These are phyloP conservation scores for Fagopyrum esculentum DNA, from an alignment of 148 eudicot genomes.

Conservation along the genomic window DNA sequence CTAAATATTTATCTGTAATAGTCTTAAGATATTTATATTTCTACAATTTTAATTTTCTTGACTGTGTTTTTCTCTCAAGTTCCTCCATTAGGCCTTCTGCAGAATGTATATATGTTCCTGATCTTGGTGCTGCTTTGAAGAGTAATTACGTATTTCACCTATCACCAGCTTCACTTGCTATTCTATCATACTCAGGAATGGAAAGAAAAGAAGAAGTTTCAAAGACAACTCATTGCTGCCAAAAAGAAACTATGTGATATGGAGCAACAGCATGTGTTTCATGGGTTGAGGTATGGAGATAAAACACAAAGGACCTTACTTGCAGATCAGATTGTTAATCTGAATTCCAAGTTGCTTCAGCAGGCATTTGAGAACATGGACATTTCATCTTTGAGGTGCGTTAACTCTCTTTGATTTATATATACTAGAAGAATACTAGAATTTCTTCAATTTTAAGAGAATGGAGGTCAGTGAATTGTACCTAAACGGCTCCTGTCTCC, in stretches of 20 bases:
- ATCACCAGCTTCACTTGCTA: background rate
- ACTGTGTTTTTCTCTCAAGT: background rate
- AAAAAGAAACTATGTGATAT: slow-evolving; percentile 81
- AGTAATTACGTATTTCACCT: background rate
- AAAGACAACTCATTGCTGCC: slow-evolving; percentile 75
- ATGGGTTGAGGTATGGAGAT: slow-evolving; percentile 74
- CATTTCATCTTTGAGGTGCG: slow-evolving; percentile 46
- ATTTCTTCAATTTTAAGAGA: background rate
- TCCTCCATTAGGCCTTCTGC: background rate
- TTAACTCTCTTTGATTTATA: slow-evolving; percentile 2
- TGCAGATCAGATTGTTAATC: slow-evolving; percentile 55
- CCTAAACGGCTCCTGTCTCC: background rate
- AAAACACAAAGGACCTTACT: slow-evolving; percentile 54
- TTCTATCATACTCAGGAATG: slow-evolving; percentile 50
- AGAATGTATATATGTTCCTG: background rate
- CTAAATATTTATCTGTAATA: background rate
- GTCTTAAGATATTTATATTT: background rate
- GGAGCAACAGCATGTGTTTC: slow-evolving; percentile 83
- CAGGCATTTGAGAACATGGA: slow-evolving; percentile 46
- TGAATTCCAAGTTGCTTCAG: slow-evolving; percentile 70
- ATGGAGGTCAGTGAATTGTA: background rate
- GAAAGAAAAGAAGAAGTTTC: slow-evolving; percentile 84
- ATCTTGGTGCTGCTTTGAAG: background rate
- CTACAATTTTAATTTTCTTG: background rate
- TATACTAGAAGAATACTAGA: background rate